phyloP scores from a whole-genome alignment of 345 rosid species.

The Stellera chamaejasme region DNA sequence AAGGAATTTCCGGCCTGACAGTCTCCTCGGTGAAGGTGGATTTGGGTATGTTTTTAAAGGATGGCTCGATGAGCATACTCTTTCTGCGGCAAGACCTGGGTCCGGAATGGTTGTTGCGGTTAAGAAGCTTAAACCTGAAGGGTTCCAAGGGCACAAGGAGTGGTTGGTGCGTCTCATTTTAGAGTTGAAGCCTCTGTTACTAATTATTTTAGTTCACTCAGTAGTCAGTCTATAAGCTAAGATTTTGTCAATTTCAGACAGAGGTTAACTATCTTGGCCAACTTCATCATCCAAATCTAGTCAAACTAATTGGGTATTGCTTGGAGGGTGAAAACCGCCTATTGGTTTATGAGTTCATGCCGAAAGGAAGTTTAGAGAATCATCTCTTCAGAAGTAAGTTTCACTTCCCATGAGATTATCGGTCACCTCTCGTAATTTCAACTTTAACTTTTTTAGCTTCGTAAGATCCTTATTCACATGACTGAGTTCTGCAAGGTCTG shows the following conservation, averaged over 20 bases:
- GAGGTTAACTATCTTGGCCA: constrained; percentile 96
- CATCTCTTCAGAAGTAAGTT: constrained; percentile 54
- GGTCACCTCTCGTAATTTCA: too few species aligned
- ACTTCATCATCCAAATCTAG: constrained; percentile 89
- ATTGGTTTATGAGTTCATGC: constrained; percentile 89
- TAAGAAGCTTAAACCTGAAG: constrained; percentile 91
- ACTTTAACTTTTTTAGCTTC: too few species aligned
- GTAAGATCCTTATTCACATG: too few species aligned
- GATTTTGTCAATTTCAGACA: constrained; percentile 49
- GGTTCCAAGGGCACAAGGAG: constrained; percentile 98
- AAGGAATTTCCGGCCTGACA: constrained; percentile 81
- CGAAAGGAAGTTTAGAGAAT: constrained; percentile 95
- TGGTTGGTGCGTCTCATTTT: constrained; percentile 64
- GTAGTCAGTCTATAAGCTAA: constrained; percentile 13
- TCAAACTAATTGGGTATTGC: constrained; percentile 83
- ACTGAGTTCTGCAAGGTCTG: too few species aligned
- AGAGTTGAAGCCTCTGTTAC: neutral
- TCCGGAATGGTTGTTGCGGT: constrained; percentile 94
- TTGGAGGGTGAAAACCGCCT: constrained; percentile 79
- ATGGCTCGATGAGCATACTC: constrained; percentile 77
- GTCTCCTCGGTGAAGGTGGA: constrained; percentile 96
- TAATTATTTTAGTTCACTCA: neutral
- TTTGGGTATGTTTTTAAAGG: constrained; percentile 95
- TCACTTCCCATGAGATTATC: constrained; percentile 3
- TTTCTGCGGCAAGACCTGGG: constrained; percentile 69